Evolutionary conservation across 1,284 basidiomycete species (phyloP), one percentile per base, ranked within the genome.

Genomic region (Vanrija sp.): DNA sequence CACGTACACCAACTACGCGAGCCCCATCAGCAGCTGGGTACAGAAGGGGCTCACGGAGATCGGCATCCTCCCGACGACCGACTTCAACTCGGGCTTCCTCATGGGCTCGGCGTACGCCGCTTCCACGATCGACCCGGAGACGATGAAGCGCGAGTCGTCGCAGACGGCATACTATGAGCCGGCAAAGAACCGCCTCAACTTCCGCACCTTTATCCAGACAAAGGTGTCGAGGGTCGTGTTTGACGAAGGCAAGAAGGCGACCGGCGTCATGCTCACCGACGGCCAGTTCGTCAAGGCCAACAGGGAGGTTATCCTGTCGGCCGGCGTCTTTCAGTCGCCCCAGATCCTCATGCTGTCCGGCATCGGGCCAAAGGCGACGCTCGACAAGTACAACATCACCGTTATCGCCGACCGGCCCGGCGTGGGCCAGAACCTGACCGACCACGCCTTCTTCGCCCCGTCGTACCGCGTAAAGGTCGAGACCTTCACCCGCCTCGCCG

Each of bases 321-420:
- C 22, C 15, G 42, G 42, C n/a, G 42, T 24, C n/a, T 44, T 24
- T 20, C 23, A 44, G 42, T 44, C 76, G 2, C 79, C 81, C 10
- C 78, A 88, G 78, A 80, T 89, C 39, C 79, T 90, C 14, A 80
- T 87, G 78, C 78, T 87, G 31, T 85, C 84, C 16, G 87, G 87
- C 5, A 69, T 87, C 20, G 86, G 86, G 0, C 82, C 84, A 18
- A 77, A 78, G 3, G 70, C 75, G 16, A 78, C 85, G 19, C 78
- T 87, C n/a, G 58, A 73, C 9, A 65, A 75, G 35, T 75, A 81
- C 52, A 62, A 66, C 8, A 83, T 87, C 25, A 76, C 79, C 0
- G 68, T 85, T 15, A 63, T 85, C 1, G 68, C 78, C 38, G 80
- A 85, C 57, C 75, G 82, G 4, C 80, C 83, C 0, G 57, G 57